Evolutionary conservation across 495 filamentous ascomycete genomes (phyloP).

Genomic region (Aspergillus conjunctus): DNA sequence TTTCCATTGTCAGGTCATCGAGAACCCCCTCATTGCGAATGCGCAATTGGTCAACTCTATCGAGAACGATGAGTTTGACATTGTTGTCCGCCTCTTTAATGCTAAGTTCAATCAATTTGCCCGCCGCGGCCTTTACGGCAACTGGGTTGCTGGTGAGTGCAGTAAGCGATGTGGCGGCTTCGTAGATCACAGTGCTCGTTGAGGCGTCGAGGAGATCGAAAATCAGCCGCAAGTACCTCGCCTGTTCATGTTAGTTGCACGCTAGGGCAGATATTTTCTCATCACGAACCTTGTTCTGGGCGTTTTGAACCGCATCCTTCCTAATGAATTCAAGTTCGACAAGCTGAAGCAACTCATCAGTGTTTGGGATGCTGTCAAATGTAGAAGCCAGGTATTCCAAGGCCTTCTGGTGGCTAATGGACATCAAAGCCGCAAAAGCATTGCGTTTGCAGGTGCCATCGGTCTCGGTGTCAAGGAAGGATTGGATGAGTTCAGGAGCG

Average conservation of each 20-base stretch:
- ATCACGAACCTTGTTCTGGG: slow-evolving; percentile 79
- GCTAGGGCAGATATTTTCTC: not conserved
- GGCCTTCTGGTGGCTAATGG: slow-evolving; percentile 91
- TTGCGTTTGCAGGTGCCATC: slow-evolving; percentile 98
- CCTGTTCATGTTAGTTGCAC: slow-evolving; percentile 52
- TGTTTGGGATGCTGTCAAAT: slow-evolving; percentile 91
- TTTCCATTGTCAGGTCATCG: slow-evolving; percentile 97
- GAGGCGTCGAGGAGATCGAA: slow-evolving; percentile 95
- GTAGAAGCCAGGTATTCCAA: slow-evolving; percentile 86
- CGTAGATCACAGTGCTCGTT: slow-evolving; percentile 94
- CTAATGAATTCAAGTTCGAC: slow-evolving; percentile 95
- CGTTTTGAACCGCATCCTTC: slow-evolving; percentile 94
- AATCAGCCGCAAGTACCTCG: slow-evolving; percentile 88
- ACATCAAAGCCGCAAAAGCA: slow-evolving; percentile 87
- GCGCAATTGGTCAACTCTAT: slow-evolving; percentile 88
- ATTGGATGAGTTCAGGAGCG: slow-evolving; percentile 87
- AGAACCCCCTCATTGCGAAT: slow-evolving; percentile 91
- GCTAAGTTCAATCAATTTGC: slow-evolving; percentile 93
- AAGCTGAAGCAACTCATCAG: slow-evolving; percentile 90
- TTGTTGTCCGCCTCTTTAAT: slow-evolving; percentile 99
- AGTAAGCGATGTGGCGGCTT: slow-evolving; percentile 96
- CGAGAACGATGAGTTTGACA: slow-evolving; percentile 96
- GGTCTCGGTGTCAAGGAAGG: slow-evolving; percentile 87
- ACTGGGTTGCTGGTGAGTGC: slow-evolving; percentile 94
- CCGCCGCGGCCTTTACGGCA: slow-evolving; percentile 93